phyloP scores from a whole-genome alignment of 345 rosid species.

The Geranium brycei region DNA sequence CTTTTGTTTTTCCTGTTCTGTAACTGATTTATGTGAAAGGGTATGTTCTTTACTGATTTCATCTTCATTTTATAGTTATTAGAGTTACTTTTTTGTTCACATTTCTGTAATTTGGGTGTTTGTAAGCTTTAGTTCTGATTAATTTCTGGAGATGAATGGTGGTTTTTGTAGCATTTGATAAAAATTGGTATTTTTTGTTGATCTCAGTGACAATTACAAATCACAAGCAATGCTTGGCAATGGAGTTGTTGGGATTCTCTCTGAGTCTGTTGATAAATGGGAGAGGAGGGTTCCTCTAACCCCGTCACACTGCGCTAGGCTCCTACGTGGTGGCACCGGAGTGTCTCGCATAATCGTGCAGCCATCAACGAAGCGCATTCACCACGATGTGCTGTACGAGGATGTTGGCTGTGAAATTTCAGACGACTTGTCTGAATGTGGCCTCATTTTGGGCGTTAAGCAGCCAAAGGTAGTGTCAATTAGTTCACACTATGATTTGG shows the following conservation, averaged over 20 bases:
- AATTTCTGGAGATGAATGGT: neutral
- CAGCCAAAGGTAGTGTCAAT: slow-evolving; percentile 47
- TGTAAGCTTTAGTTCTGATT: no score
- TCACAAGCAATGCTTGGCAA: slow-evolving; percentile 50
- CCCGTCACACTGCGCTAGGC: slow-evolving; percentile 81
- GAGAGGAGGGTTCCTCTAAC: slow-evolving; percentile 85
- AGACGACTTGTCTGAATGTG: slow-evolving; percentile 78
- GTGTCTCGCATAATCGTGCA: slow-evolving; percentile 67
- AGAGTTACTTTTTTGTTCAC: no score
- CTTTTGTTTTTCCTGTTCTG: neutral
- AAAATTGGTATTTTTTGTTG: no score
- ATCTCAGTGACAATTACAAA: neutral
- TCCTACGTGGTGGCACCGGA: slow-evolving; percentile 66
- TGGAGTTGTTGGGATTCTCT: slow-evolving; percentile 74
- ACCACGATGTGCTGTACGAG: slow-evolving; percentile 68
- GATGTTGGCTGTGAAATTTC: slow-evolving; percentile 79
- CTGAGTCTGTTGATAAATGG: slow-evolving; percentile 79
- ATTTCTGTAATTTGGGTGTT: no score
- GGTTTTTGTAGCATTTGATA: neutral
- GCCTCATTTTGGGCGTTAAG: slow-evolving; percentile 71
- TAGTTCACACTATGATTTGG: neutral
- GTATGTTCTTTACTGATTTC: no score
- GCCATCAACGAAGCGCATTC: slow-evolving; percentile 84
- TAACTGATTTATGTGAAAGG: no score
- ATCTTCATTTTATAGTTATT: neutral